Evolutionary conservation across 1,284 basidiomycete genomes (phyloP), one percentile per base, ranked within the genome.

Genomic region (Paramarasmius palmivorus): DNA sequence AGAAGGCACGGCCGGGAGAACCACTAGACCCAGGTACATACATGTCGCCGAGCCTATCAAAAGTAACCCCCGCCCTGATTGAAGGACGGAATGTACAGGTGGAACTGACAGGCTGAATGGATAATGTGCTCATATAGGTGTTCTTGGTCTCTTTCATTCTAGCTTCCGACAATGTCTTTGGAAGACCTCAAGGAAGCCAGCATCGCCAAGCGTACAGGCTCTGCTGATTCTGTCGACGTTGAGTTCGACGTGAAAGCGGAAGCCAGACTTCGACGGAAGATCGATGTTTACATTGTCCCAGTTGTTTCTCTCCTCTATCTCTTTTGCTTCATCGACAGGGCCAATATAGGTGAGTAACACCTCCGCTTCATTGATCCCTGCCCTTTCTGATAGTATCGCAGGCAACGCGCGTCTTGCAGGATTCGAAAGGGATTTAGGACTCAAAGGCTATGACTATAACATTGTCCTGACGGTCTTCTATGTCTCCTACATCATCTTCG

Each of bases 401-500:
- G 53, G 53, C 15, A 50, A 54, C 23, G 47, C 47, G 4, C 25
- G 45, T 20, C 36, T 54, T 25, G 53, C 48, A 12, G 55, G 53
- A 29, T 20, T 57, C 15, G 52, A 56, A 40, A 20, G 45, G 25
- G 56, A 57, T 29, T 26, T 57, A 1, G 41, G 42, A 14, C 23
- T 57, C 38, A 29, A 20, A 15, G 55, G 55, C 15, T 49, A 48
- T 32, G 55, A 56, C 34, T 56, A 56, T 17, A 56, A 56, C 23
- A 38, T 50, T n/a, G 39, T 50, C 4, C 20, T 53, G 2, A 26
- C 52, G 9, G 22, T 47, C 52, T 48, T 53, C 40, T 52, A 45
- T 29, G 45, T 52, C 8, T 52, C 40, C 5, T 41, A 41, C 40
- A 41, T 41, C 19, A 20, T 41, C 8, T 41, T 20, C 6, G 40